Evolutionary conservation across 2,329 filamentous ascomycete genomes (phyloP).

Genomic region (Mariannaea sp.): DNA sequence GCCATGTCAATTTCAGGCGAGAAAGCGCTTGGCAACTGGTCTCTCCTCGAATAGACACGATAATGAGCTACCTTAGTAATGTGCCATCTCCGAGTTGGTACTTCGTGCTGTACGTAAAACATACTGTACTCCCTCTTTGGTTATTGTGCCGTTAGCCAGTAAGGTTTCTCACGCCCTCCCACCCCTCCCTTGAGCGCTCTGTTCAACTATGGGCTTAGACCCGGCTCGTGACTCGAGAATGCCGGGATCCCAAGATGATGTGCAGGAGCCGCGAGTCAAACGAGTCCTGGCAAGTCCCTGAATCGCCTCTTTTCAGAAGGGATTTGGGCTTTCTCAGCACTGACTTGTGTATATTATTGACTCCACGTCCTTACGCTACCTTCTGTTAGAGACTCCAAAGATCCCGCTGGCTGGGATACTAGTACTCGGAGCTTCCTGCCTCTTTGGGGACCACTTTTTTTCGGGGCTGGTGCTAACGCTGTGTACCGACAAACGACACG

Average conservation of each 20-base stretch:
- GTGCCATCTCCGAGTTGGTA: slow-evolving; percentile 1
- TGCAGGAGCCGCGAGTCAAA: slow-evolving; percentile 46
- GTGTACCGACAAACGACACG: slow-evolving; percentile 11
- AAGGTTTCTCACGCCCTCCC: slow-evolving; percentile 4
- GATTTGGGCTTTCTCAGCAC: slow-evolving; percentile 14
- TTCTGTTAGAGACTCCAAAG: background rate
- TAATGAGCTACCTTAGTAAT: no score
- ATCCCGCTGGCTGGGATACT: slow-evolving; percentile 1
- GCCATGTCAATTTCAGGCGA: slow-evolving; percentile 19
- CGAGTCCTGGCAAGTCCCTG: slow-evolving; percentile 30
- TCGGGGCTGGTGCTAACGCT: slow-evolving; percentile 2
- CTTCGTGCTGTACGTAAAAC: slow-evolving; percentile 25
- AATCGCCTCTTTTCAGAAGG: slow-evolving; percentile 18
- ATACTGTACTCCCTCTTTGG: no score
- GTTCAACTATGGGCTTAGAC: slow-evolving; percentile 22
- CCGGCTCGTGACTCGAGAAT: slow-evolving; percentile 36
- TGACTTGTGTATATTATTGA: background rate
- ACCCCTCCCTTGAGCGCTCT: slow-evolving; percentile 21
- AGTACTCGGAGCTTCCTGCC: slow-evolving; percentile 2
- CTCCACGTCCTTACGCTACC: no score
- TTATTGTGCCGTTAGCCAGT: slow-evolving; percentile 17
- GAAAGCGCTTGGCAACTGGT: slow-evolving; percentile 29
- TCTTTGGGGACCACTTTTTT: background rate
- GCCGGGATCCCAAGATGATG: slow-evolving; percentile 38
- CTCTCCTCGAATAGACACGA: slow-evolving; percentile 19